A percentile compares a stretch with the other conserved stretches of the same genome.
Conservation (phyloP, 1,139 yeast species). For the Pichia sp. region DNA sequence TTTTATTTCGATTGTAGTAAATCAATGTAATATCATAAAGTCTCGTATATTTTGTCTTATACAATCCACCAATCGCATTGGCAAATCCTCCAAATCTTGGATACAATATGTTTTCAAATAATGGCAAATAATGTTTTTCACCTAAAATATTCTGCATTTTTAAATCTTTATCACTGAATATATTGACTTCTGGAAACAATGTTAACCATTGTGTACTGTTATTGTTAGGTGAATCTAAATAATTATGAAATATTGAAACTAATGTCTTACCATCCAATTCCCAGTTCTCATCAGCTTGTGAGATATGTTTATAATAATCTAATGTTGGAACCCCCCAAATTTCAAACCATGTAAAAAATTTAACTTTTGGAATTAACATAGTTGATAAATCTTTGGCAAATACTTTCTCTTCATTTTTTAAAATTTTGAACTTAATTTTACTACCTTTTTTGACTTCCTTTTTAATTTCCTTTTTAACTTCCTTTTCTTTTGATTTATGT, state of each 20-base stretch:
- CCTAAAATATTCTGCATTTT: conserved; percentile 46
- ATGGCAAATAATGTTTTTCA: conserved; percentile 48
- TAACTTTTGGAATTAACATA: conserved; percentile 37
- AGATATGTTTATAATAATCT: conserved; percentile 37
- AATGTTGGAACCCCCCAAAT: conserved; percentile 53
- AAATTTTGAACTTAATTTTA: conserved; percentile 8
- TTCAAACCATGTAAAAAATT: conserved; percentile 57
- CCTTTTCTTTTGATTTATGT: conserved; percentile 2
- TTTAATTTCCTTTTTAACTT: conserved; percentile 5
- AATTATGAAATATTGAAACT: conserved; percentile 20
- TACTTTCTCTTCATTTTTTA: conserved; percentile 12
- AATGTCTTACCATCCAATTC: conserved; percentile 39
- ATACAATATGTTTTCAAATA: conserved; percentile 49
- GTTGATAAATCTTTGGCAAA: conserved; percentile 25
- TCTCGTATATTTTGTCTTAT: conserved; percentile 35
- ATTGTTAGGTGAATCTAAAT: conserved; percentile 14
- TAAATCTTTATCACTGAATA: conserved; percentile 44
- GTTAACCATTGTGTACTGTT: conserved; percentile 44
- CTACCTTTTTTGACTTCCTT: conserved; percentile 7
- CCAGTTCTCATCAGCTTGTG: conserved; percentile 61
- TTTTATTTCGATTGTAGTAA: conserved; percentile 32
- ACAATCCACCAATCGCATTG: conserved; percentile 43
- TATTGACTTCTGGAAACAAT: conserved; percentile 70
- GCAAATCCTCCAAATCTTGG: conserved; percentile 56
- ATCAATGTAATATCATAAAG: conserved; percentile 50